A percentile compares a stretch with the other conserved stretches of the same genome.
phyloP scores from a whole-genome alignment of 2,329 filamentous ascomycete species.

The Coniella lustricola region DNA sequence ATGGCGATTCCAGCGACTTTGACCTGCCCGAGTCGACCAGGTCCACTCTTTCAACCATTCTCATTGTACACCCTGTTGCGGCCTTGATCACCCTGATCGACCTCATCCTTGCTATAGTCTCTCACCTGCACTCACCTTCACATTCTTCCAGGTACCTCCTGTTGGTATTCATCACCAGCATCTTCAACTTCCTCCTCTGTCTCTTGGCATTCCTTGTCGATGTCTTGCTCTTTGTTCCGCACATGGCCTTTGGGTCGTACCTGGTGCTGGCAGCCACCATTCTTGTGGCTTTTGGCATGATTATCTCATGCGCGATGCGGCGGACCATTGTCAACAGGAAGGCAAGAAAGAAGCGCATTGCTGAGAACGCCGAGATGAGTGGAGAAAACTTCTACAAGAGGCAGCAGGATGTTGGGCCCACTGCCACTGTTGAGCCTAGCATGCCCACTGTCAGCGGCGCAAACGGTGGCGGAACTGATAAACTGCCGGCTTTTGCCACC shows the following conservation, averaged over 20 bases:
- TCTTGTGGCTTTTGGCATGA: constrained; percentile 69
- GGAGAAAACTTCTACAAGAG: constrained; percentile 84
- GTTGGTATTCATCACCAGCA: constrained; percentile 74
- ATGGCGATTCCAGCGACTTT: constrained; percentile 36
- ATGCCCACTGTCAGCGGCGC: constrained; percentile 50
- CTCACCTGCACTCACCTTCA: constrained; percentile 80
- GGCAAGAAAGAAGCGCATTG: constrained; percentile 85
- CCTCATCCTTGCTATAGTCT: constrained; percentile 68
- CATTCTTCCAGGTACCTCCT: constrained; percentile 88
- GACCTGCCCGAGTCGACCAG: constrained; percentile 47
- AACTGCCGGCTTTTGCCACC: constrained; percentile 50
- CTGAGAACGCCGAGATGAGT: constrained; percentile 94
- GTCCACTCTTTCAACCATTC: constrained; percentile 70
- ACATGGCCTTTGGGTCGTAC: constrained; percentile 90
- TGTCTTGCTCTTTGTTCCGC: constrained; percentile 88
- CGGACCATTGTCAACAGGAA: constrained; percentile 86
- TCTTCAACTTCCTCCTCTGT: constrained; percentile 76
- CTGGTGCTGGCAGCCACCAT: constrained; percentile 86
- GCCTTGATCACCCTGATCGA: constrained; percentile 80
- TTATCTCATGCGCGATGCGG: constrained; percentile 92
- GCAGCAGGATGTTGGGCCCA: constrained; percentile 40
- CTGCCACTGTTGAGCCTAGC: constrained; percentile 46
- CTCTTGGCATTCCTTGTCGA: constrained; percentile 88
- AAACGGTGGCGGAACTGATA: constrained; percentile 39
- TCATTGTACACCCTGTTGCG: constrained; percentile 89